These are phyloP conservation scores for Psidium friedrichsthalianum DNA, from an alignment of 345 rosid genomes.

Conservation along the genomic window DNA sequence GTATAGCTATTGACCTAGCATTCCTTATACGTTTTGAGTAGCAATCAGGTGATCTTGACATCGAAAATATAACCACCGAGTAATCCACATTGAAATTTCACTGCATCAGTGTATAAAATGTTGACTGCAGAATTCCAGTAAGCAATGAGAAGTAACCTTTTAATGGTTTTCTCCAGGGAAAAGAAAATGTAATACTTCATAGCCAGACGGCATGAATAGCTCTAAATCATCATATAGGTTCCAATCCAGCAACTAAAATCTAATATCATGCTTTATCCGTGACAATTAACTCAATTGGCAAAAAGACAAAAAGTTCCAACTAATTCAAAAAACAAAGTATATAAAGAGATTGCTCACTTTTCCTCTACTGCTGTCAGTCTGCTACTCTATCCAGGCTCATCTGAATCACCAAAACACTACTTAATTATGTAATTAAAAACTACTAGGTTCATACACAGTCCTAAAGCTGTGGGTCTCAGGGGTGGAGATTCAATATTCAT, in stretches of 20 bases:
- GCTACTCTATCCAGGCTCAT: neutral
- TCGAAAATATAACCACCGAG: neutral
- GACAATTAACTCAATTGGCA: neutral
- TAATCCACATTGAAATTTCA: neutral
- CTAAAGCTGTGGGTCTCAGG: neutral
- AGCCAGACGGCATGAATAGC: neutral
- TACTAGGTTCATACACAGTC: neutral
- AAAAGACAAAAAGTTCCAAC: neutral
- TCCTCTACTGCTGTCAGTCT: neutral
- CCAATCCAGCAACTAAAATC: neutral
- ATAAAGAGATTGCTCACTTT: neutral
- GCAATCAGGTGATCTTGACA: neutral
- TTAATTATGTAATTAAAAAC: neutral
- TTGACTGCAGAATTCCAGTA: neutral
- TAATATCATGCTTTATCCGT: neutral
- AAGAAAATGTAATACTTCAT: neutral
- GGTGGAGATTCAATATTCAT: neutral
- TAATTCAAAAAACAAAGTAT: neutral
- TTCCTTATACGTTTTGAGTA: neutral
- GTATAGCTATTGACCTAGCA: neutral
- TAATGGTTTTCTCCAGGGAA: neutral
- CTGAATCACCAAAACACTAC: neutral
- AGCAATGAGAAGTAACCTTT: neutral
- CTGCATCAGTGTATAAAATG: neutral
- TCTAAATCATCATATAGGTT: neutral